Evolutionary conservation across 257 asterid genomes (phyloP).

Genomic region (Solanum dulcamara): DNA sequence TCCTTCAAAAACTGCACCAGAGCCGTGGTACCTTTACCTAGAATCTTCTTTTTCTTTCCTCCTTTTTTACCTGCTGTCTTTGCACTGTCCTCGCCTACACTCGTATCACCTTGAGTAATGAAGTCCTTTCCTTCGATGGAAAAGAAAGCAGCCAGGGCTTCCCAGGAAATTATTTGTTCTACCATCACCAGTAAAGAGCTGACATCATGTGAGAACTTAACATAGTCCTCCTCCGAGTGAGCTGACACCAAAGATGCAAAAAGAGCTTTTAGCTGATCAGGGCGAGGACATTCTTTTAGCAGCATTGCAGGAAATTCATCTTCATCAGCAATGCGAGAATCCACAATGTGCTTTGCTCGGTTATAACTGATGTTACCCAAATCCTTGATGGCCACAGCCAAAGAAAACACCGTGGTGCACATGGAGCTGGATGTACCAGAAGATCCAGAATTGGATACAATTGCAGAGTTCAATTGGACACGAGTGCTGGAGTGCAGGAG

Average conservation of each 20-base stretch:
- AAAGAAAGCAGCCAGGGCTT: slow-evolving; percentile 55
- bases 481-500: slow-evolving; percentile 51
- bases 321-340: slow-evolving; percentile 14
- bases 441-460: slow-evolving; percentile 8
- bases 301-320: slow-evolving; percentile 18
- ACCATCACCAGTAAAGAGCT: slow-evolving; percentile 36
- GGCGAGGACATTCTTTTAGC: slow-evolving; percentile 10
- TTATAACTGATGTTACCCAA: slow-evolving; percentile 47
- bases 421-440: slow-evolving; percentile 32
- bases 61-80: slow-evolving; percentile 21
- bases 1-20: slow-evolving; percentile 67
- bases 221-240: slow-evolving; percentile 26
- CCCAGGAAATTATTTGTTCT: slow-evolving; percentile 60
- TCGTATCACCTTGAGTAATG: slow-evolving; percentile 4
- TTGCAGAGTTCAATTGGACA: slow-evolving; percentile 62
- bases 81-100: slow-evolving; percentile 8
- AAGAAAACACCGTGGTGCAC: slow-evolving; percentile 33
- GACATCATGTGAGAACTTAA: slow-evolving; percentile 30
- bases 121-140: slow-evolving; percentile 50
- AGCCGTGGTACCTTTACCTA: slow-evolving; percentile 67
- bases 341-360: slow-evolving; percentile 29
- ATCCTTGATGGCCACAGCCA: slow-evolving; percentile 37
- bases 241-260: slow-evolving; percentile 21
- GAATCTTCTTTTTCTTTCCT: slow-evolving; percentile 58
- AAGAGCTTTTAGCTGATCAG: slow-evolving; percentile 20